Percentiles rank a stretch among this genome's conserved stretches.
Evolutionary conservation across 305 asterid species (phyloP).

Genomic region (Salvia sclarea): DNA sequence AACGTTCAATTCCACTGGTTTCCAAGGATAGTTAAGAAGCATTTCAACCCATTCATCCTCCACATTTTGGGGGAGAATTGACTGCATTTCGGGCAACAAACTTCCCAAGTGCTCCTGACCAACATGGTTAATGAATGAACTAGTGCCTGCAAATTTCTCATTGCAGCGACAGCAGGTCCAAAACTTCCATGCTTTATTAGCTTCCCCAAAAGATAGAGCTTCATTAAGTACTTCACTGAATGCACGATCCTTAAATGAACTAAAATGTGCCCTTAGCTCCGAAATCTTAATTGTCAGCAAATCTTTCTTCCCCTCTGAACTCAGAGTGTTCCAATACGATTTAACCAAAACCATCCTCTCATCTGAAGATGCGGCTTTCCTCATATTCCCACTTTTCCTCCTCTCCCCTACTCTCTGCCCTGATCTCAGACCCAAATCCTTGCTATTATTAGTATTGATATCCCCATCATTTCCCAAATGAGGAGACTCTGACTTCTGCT

Average conservation of each 20-base stretch:
- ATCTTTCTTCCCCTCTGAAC: constrained; percentile 54
- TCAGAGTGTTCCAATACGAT: constrained; percentile 68
- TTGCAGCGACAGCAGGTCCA: constrained; percentile 79
- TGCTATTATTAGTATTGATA: constrained; percentile 33
- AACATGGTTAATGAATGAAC: constrained; percentile 60
- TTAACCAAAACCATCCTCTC: constrained; percentile 74
- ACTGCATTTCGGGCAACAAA: constrained; percentile 72
- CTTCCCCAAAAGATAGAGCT: constrained; percentile 65
- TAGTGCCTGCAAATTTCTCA: constrained; percentile 50
- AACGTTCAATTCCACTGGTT: constrained; percentile 67
- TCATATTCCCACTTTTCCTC: constrained; percentile 54
- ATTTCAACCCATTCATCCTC: constrained; percentile 84
- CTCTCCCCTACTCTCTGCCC: constrained; percentile 63
- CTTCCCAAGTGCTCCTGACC: constrained; percentile 69
- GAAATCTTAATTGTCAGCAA: constrained; percentile 48
- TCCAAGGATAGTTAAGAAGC: constrained; percentile 81
- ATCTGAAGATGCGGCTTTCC: constrained; percentile 55
- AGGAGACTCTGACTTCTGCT: constrained; percentile 66
- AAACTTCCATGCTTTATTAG: constrained; percentile 62
- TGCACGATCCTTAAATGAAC: constrained; percentile 53
- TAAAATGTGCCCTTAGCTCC: constrained; percentile 66
- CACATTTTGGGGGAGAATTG: constrained; percentile 66
- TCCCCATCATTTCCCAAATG: constrained; percentile 50
- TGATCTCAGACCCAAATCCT: constrained; percentile 50
- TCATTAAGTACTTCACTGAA: constrained; percentile 59